phyloP scores from a whole-genome alignment of 148 eudicot genomes.

The Chenopodium berlandieri region DNA sequence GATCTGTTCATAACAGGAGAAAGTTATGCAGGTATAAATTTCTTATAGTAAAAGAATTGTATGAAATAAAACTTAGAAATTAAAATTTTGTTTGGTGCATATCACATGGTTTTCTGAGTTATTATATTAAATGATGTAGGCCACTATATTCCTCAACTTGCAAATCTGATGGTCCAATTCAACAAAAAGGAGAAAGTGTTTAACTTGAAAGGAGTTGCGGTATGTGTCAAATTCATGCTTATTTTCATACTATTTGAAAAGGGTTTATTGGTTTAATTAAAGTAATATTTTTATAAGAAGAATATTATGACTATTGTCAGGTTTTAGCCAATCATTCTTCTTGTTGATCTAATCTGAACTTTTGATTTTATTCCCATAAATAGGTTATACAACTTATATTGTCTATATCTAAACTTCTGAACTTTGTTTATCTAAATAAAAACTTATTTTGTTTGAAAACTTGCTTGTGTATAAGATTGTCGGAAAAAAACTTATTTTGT shows the following conservation, averaged over 20 bases:
- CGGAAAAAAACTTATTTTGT: no score
- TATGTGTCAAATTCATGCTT: slow-evolving; percentile 36
- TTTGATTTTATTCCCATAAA: no score
- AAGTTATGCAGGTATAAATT: slow-evolving; percentile 86
- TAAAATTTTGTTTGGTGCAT: not conserved
- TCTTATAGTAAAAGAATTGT: not conserved
- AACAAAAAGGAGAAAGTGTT: slow-evolving; percentile 59
- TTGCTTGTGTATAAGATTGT: no score
- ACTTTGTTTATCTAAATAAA: no score
- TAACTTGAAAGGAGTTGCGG: slow-evolving; percentile 93
- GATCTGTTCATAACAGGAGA: slow-evolving; percentile 89
- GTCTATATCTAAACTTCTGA: no score
- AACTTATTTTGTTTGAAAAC: no score
- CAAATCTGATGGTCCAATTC: slow-evolving; percentile 67
- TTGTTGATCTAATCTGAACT: no score
- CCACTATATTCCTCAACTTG: slow-evolving; percentile 95
- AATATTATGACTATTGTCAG: no score
- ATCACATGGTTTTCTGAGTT: slow-evolving; percentile 4
- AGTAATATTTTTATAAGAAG: not conserved
- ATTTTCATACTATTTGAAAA: slow-evolving; percentile 5
- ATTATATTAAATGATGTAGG: slow-evolving; percentile 42
- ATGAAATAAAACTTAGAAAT: not conserved
- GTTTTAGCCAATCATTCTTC: no score
- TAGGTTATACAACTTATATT: no score
- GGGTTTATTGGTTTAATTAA: not conserved